These are phyloP conservation scores for Buxus sempervirens DNA, from an alignment of 164 flowering plant species.

Conservation along the genomic window DNA sequence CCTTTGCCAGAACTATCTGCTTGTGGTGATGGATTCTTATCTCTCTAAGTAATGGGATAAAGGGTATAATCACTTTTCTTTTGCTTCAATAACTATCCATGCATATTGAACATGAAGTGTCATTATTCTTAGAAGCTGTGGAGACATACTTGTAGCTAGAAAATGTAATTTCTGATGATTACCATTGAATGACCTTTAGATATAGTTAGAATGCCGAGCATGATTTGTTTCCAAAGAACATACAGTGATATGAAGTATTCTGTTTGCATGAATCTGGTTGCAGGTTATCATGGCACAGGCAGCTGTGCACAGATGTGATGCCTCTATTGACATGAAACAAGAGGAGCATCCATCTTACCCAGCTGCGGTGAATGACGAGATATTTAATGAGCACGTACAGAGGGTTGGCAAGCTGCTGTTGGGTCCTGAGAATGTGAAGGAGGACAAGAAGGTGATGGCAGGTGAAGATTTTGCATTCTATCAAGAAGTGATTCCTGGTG, in stretches of 20 bases:
- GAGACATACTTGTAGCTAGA: no score
- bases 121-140: no score
- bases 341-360: slow-evolving; percentile 53
- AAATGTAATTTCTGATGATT: no score
- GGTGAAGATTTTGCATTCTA: slow-evolving; percentile 92
- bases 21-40: no score
- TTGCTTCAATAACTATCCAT: no score
- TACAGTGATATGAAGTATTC: neutral
- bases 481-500: slow-evolving; percentile 67
- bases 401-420: slow-evolving; percentile 50
- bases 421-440: slow-evolving; percentile 50
- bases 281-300: slow-evolving; percentile 77
- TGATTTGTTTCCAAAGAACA: neutral
- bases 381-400: slow-evolving; percentile 42
- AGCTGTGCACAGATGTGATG: slow-evolving; percentile 60
- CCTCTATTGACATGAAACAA: slow-evolving; percentile 37
- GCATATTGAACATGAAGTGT: no score
- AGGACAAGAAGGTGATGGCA: slow-evolving; percentile 57
- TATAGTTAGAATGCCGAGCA: neutral
- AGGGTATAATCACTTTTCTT: no score
- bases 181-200: no score
- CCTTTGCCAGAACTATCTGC: neutral
- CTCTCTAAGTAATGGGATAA: no score
- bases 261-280: slow-evolving; percentile 11
- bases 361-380: slow-evolving; percentile 57